Evolutionary conservation across 768 basidiomycete species (phyloP).

Genomic region (Mrakia blollopis): DNA sequence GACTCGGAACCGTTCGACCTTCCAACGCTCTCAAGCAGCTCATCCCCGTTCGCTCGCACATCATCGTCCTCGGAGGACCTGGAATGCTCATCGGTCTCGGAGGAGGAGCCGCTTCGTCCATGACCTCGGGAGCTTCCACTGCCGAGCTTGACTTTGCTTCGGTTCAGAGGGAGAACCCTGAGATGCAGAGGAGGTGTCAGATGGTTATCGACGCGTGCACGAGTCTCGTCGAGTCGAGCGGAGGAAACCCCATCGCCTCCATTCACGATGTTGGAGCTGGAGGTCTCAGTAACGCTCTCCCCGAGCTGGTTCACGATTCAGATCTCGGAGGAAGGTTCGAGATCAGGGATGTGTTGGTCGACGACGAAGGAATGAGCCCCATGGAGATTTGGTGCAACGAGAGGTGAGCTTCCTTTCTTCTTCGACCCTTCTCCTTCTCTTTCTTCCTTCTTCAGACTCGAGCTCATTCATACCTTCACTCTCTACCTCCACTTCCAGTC

Average conservation of each 20-base stretch:
- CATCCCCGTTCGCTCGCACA: constrained; percentile 75
- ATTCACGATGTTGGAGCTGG: constrained; percentile 99
- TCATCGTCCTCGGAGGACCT: constrained; percentile 90
- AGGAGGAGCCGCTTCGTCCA: constrained; percentile 92
- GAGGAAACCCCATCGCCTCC: constrained; percentile 74
- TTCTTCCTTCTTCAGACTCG: background rate
- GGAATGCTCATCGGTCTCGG: constrained; percentile 95
- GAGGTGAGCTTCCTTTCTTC: constrained; percentile 39
- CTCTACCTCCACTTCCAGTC: constrained; percentile 46
- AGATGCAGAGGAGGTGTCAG: constrained; percentile 95
- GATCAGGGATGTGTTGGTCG: constrained; percentile 86
- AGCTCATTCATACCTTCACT: background rate
- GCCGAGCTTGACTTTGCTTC: constrained; percentile 95
- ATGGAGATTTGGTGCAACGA: constrained; percentile 99
- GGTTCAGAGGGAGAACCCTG: constrained; percentile 95
- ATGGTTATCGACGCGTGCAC: constrained; percentile 94
- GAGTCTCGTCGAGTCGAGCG: constrained; percentile 48
- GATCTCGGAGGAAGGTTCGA: constrained; percentile 87
- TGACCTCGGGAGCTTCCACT: constrained; percentile 80
- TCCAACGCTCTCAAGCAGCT: constrained; percentile 70
- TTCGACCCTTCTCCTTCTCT: background rate
- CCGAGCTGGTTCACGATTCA: constrained; percentile 94
- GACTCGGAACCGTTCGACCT: constrained; percentile 86
- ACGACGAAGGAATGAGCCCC: constrained; percentile 89
- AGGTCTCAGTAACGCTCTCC: constrained; percentile 90